Base-by-base conservation (phyloP, 345 rosid genomes). In the Aegle marmelos region DNA sequence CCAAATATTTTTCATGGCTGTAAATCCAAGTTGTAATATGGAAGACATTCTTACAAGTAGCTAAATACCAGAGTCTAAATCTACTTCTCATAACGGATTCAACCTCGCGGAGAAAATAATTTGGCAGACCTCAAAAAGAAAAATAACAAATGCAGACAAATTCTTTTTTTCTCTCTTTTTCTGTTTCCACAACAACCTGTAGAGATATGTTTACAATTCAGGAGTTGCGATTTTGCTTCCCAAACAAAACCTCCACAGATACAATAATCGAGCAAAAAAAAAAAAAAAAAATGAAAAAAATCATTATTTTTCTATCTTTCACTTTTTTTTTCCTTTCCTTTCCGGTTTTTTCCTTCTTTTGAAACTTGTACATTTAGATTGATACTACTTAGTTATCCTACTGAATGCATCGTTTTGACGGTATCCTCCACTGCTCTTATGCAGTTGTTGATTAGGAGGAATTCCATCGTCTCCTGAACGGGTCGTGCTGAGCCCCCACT, bases 401-500 rank as follows among this genome's bases (percentile, higher is more conserved):
- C 78, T 66, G 66, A 76, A 77, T 60, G 79, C 81, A 79, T 80
- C 59, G 64, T 76, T 66, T 41, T 54, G 68, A 58, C 50, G 88
- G 81, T n/a, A 70, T 72, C 87, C 85, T 82, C 83, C 81, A 45
- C 90, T 81, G 88, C 89, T 65, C 82, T 83, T 81, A 62, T 80
- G 87, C 93, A 86, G 89, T 74, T 74, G 76, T 67, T 85, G 50
- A 57, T 71, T 2, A 77, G 54, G 83, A 79, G 87, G 87, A 85
- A 74, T 72, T 76, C 88, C 88, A 37, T 78, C 62, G 66, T 59
- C 9, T 66, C 80, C 71, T 41, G 83, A 81, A 78, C 67, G 78
- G 74, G 50, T 72, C 72, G 93, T 87, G 97, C 79, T 83, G 86
- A 82, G 93, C 89, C 89, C 98, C 95, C 97, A 83, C 91, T 95